Conservation (phyloP, 257 asterid genomes). For the Plectranthus barbatus region DNA sequence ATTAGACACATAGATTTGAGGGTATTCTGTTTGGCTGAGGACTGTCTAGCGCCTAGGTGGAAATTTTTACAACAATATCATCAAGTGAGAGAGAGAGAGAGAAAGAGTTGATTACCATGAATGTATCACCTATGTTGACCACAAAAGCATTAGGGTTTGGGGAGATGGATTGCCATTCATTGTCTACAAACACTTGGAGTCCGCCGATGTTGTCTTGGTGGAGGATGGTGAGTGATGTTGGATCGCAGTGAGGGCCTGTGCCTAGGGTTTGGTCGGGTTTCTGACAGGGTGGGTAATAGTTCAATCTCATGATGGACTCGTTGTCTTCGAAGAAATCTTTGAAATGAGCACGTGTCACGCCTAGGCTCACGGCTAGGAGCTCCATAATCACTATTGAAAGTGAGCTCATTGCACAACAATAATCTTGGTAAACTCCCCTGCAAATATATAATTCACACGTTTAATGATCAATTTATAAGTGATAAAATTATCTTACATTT, state of each 20-base stretch:
- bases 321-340: slow-evolving; percentile 49
- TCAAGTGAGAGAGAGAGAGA: no score
- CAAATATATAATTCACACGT: not conserved
- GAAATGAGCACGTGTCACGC: slow-evolving; percentile 26
- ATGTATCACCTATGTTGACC: slow-evolving; percentile 78
- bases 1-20: no score
- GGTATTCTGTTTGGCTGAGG: no score
- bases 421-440: slow-evolving; percentile 54
- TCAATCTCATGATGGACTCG: slow-evolving; percentile 66
- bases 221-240: slow-evolving; percentile 74
- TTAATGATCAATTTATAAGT: no score
- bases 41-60: no score
- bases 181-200: slow-evolving; percentile 65
- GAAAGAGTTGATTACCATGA: no score
- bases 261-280: slow-evolving; percentile 64
- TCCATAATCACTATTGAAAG: slow-evolving; percentile 64
- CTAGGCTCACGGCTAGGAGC: slow-evolving; percentile 59
- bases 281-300: slow-evolving; percentile 67
- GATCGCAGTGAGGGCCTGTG: slow-evolving; percentile 81
- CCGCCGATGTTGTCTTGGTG: slow-evolving; percentile 67
- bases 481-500: no score
- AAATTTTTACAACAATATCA: not conserved
- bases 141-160: slow-evolving; percentile 52
- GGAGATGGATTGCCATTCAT: slow-evolving; percentile 50
- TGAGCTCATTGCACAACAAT: slow-evolving; percentile 49